These are phyloP conservation scores for Singerocomus rubriflavus DNA, from an alignment of 1,284 basidiomycete genomes.

Conservation along the genomic window DNA sequence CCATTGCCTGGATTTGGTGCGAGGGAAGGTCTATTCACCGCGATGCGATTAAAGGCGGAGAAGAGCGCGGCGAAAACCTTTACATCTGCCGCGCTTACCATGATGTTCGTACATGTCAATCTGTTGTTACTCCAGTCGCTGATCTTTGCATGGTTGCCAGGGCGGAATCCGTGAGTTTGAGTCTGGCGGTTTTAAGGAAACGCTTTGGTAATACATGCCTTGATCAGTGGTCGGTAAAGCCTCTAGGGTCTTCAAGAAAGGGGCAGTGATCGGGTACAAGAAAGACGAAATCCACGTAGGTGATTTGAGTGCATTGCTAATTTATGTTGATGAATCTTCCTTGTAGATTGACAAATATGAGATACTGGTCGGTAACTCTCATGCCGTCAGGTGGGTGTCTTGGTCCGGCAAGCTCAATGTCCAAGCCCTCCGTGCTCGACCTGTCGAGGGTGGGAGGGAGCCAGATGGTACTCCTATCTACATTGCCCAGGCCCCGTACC, in stretches of 20 bases:
- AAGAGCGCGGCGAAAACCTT: slow-evolving; percentile 47
- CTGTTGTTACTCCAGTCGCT: slow-evolving; percentile 3
- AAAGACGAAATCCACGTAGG: slow-evolving; percentile 57
- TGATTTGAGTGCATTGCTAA: slow-evolving; percentile 4
- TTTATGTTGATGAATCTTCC: neutral
- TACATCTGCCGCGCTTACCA: slow-evolving; percentile 60
- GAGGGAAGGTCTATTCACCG: slow-evolving; percentile 57
- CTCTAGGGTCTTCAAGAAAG: slow-evolving; percentile 51
- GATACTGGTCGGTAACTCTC: slow-evolving; percentile 62
- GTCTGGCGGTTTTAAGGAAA: neutral
- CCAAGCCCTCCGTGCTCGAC: slow-evolving; percentile 40
- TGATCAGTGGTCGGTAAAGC: slow-evolving; percentile 64
- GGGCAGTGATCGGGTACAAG: slow-evolving; percentile 59
- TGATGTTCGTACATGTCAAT: slow-evolving; percentile 42
- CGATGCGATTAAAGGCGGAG: slow-evolving; percentile 55
- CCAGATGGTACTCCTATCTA: slow-evolving; percentile 58
- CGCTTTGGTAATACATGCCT: neutral
- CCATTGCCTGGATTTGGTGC: slow-evolving; percentile 60
- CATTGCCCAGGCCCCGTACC: slow-evolving; percentile 55
- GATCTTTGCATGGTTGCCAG: slow-evolving; percentile 30
- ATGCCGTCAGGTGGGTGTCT: slow-evolving; percentile 57
- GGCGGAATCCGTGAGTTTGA: slow-evolving; percentile 51
- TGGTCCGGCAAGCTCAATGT: slow-evolving; percentile 46
- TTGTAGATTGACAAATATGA: slow-evolving; percentile 57
- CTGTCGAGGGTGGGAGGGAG: slow-evolving; percentile 68